Percentiles rank a stretch among this genome's conserved stretches.
Conservation (phyloP, 2,329 filamentous ascomycete species). For the Ascochyta viciae-villosae region DNA sequence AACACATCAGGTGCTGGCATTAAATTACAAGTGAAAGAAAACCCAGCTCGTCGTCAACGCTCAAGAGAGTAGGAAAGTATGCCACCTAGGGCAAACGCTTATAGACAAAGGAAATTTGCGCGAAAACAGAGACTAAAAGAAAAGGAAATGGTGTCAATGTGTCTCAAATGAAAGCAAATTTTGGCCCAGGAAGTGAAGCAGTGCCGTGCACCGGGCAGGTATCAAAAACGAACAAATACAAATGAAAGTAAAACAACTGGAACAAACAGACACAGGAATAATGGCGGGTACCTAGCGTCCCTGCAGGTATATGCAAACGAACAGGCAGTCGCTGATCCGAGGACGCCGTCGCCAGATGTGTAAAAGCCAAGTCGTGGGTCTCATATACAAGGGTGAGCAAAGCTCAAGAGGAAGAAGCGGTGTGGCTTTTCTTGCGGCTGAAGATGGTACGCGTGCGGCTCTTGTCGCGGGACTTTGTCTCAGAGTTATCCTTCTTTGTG, state of each 20-base stretch:
- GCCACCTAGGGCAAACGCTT: constrained; percentile 7
- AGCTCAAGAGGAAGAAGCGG: constrained; percentile 22
- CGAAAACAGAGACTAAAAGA: neutral
- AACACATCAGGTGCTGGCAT: constrained; percentile 13
- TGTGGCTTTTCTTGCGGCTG: constrained; percentile 62
- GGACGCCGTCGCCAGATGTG: constrained; percentile 43
- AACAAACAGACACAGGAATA: constrained; percentile 15
- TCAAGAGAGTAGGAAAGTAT: constrained; percentile 10
- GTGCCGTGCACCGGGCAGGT: constrained; percentile 37
- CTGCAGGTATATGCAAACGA: constrained; percentile 40
- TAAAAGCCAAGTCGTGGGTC: constrained; percentile 42
- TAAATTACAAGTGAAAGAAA: constrained; percentile 13
- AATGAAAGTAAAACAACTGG: constrained; percentile 19
- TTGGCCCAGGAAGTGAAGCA: constrained; percentile 22
- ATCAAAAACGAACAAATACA: constrained; percentile 24
- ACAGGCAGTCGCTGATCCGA: constrained; percentile 30
- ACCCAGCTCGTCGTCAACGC: constrained; percentile 19
- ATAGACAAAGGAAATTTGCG: constrained; percentile 9
- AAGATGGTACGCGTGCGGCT: constrained; percentile 79
- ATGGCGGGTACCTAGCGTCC: constrained; percentile 1
- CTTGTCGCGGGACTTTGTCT: constrained; percentile 75
- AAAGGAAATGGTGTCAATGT: constrained; percentile 17
- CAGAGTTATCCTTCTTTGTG: constrained; percentile 44
- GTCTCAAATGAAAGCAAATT: constrained; percentile 21
- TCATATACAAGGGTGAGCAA: constrained; percentile 35